Conservation (phyloP, 148 eudicot species). For the Camellia lanceoleosa region DNA sequence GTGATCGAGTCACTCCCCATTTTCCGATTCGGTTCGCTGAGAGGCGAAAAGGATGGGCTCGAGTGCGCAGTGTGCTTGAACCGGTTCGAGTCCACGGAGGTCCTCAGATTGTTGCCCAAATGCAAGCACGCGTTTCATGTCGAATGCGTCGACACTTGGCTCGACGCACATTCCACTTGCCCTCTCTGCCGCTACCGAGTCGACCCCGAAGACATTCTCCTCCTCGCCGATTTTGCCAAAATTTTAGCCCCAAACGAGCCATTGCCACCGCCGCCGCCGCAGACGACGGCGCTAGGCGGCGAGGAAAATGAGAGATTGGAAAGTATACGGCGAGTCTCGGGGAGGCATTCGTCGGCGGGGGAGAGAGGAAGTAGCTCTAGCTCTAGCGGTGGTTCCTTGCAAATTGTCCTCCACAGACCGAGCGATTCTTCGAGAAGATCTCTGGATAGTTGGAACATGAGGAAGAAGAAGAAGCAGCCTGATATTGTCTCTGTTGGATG, state of each 20-base stretch:
- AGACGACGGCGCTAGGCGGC: background rate
- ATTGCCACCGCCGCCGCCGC: slow-evolving; percentile 8
- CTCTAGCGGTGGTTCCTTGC: background rate
- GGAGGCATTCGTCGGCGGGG: slow-evolving; percentile 68
- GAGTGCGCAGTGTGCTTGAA: slow-evolving; percentile 88
- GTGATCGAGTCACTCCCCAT: slow-evolving; percentile 65
- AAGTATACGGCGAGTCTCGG: slow-evolving; percentile 43
- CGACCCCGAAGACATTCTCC: slow-evolving; percentile 70
- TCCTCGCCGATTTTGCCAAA: slow-evolving; percentile 18
- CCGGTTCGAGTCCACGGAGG: slow-evolving; percentile 61
- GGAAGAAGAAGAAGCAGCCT: slow-evolving; percentile 3
- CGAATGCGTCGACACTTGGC: slow-evolving; percentile 92
- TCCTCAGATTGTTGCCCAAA: slow-evolving; percentile 65
- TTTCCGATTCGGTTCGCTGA: slow-evolving; percentile 59
- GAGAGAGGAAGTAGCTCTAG: slow-evolving; percentile 25
- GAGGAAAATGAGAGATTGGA: background rate
- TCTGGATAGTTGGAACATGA: slow-evolving; percentile 31
- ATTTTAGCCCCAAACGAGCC: background rate
- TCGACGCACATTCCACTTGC: slow-evolving; percentile 84
- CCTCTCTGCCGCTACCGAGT: slow-evolving; percentile 80
- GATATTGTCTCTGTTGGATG: slow-evolving; percentile 21
- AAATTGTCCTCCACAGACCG: slow-evolving; percentile 1
- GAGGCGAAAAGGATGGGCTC: slow-evolving; percentile 62
- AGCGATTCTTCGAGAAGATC: slow-evolving; percentile 31
- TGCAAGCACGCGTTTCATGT: slow-evolving; percentile 92